Evolutionary conservation across 352 stramenopile species (phyloP).

Genomic region (Pythium pectinolyticum): DNA sequence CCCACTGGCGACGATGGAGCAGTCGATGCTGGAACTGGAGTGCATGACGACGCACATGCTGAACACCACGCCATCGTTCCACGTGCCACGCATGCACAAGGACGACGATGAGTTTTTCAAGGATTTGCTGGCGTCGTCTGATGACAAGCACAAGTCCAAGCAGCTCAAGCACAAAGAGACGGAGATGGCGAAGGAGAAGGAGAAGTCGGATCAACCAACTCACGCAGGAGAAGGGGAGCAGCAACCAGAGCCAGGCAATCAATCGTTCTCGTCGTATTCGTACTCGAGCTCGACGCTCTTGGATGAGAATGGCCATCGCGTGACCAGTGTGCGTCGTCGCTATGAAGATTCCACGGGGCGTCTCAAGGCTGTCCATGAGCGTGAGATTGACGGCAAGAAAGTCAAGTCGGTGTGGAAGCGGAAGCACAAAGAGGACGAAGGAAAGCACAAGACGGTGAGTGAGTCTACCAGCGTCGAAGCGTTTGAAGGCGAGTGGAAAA

Average conservation of each 20-base stretch:
- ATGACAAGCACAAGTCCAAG: slow-evolving; percentile 18
- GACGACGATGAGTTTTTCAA: slow-evolving; percentile 81
- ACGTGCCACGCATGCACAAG: slow-evolving; percentile 15
- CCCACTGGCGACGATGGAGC: slow-evolving; percentile 75
- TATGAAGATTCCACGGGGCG: slow-evolving; percentile 83
- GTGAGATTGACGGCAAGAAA: slow-evolving; percentile 65
- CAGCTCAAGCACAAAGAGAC: slow-evolving; percentile 31
- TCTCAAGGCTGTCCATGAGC: slow-evolving; percentile 82
- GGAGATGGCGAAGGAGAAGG: slow-evolving; percentile 31
- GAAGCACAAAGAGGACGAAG: slow-evolving; percentile 58
- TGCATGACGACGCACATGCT: slow-evolving; percentile 9
- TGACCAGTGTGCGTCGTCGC: slow-evolving; percentile 71
- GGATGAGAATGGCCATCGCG: slow-evolving; percentile 61
- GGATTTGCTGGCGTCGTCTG: slow-evolving; percentile 41
- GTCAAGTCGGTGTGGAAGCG: slow-evolving; percentile 53
- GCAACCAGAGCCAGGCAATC: no score
- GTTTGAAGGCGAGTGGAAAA: slow-evolving; percentile 73
- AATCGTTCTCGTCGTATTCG: slow-evolving; percentile 80
- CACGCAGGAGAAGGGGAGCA: no score
- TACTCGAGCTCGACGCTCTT: slow-evolving; percentile 73
- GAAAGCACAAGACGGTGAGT: slow-evolving; percentile 63
- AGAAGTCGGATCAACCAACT: slow-evolving; percentile 16
- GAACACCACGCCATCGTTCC: slow-evolving; percentile 38
- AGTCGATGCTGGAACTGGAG: slow-evolving; percentile 79
- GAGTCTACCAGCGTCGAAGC: slow-evolving; percentile 55